Evolutionary conservation across 352 stramenopile genomes (phyloP), one percentile per base, ranked within the genome.

Genomic region (Globisporangium cederbergense): DNA sequence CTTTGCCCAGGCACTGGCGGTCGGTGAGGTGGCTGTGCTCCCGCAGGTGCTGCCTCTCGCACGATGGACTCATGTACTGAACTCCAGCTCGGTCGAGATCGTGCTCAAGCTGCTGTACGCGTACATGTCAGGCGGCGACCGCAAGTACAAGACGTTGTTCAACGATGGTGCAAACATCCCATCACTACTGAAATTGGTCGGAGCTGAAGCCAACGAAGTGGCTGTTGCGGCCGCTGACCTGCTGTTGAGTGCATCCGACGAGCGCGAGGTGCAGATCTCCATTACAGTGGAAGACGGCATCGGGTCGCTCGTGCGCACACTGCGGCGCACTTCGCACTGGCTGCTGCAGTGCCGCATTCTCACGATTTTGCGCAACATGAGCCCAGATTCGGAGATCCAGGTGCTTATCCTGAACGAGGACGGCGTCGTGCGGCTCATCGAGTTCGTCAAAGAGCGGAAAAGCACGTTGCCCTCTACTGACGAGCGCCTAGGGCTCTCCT

Each of bases 281-380:
- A 67, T 93, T 46, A 86, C 81, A 2, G 84, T 91, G 8, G 82
- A 88, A 62, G 84, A 93, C n/a, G 84, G 84, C n/a, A 70, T 93
- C 3, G 70, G 74, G 14, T 73, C 71, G 2, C 65, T 93, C 9
- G 78, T 89, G 10, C 65, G 64, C 20, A 76, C 77, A 36, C 62
- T 90, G 9, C 73, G 74, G 32, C 62, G 68, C 54, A 73, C 78
- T 0, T 73, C 16, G 2, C 71, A 71, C 13, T 65, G 62, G 46
- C 49, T 64, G 20, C 67, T 90, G 0, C 77, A 89, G 58, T 81
- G 81, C 10, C 59, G 85, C 1, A 22, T 89, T 1, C 47, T 93
- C 10, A 65, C 65, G 11, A 70, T 89, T 7, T 50, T 91, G 20
- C 66, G 71, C 2, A 76, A 76, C 38, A 82, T 93, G 71, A 81